Percentiles rank a stretch among this genome's conserved stretches.
Evolutionary conservation across 2,329 filamentous ascomycete genomes (phyloP).

Genomic region (Cytospora piceae): DNA sequence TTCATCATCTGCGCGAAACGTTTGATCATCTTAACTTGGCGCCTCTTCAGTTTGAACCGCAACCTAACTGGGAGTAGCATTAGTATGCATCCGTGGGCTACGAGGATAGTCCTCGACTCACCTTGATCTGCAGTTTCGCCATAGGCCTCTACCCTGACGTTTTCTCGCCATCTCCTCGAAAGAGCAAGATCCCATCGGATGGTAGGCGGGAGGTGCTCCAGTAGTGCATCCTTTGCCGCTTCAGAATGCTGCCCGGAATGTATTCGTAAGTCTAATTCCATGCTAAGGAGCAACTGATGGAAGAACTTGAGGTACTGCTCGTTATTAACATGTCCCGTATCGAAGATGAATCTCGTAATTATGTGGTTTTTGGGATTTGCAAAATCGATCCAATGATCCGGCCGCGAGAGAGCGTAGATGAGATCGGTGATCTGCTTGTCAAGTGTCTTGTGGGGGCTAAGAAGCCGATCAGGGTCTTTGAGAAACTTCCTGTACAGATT

Average conservation of each 20-base stretch:
- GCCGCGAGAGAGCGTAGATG: conserved; percentile 68
- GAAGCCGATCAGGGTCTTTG: conserved; percentile 66
- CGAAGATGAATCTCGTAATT: conserved; percentile 72
- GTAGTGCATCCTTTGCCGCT: conserved; percentile 65
- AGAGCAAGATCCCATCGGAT: conserved; percentile 75
- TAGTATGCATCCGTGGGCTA: background rate
- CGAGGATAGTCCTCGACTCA: conserved; percentile 37
- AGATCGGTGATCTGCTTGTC: conserved; percentile 75
- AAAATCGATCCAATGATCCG: conserved; percentile 72
- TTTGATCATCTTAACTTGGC: conserved; percentile 70
- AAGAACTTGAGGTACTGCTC: conserved; percentile 69
- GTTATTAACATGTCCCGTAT: conserved; percentile 58
- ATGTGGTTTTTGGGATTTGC: conserved; percentile 72
- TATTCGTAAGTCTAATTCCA: conserved; percentile 73
- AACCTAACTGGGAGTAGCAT: conserved; percentile 53
- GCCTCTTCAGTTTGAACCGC: conserved; percentile 65
- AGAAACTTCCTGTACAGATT: conserved; percentile 71
- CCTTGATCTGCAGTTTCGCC: conserved; percentile 56
- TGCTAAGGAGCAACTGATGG: conserved; percentile 74
- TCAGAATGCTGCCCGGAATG: conserved; percentile 64
- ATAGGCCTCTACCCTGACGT: conserved; percentile 67
- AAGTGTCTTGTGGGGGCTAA: conserved; percentile 64
- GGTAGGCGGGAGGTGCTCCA: conserved; percentile 67
- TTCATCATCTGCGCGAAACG: conserved; percentile 74
- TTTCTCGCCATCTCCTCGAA: conserved; percentile 73